Evolutionary conservation across 1,139 yeast species (phyloP), one percentile per base, ranked within the genome.

Genomic region (Lodderomyces margitis): DNA sequence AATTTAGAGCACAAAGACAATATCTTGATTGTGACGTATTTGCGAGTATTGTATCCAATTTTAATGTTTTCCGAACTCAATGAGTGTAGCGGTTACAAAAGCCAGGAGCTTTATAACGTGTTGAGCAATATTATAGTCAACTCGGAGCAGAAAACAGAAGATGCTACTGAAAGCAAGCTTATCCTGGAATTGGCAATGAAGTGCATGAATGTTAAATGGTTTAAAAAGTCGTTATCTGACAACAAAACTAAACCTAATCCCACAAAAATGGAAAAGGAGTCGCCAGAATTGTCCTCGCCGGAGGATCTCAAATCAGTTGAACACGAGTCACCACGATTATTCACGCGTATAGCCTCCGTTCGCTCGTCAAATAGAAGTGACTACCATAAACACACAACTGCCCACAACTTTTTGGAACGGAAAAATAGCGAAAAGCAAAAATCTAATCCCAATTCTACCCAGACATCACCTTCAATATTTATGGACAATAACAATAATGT

Each of bases 21-120:
- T 36, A 54, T 66, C 15, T 66, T 89, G 40, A 74, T 88, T 34
- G 78, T 86, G 50, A 86, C 95, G 0, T 88, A 85, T 53, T 63
- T 91, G 36, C 74, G 95, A 46, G 92, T 89, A 1, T 56, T 91
- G 34, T 74, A 80, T 50, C 95, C 95, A 1, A 62, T 91, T 52
- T 61, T 91, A 34, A 68, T 74, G 46, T 81, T 81, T 51, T 78
- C 95, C 0, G 87, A 84, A 53, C 64, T 88, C 40, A 54, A 52
- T 35, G 74, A 71, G 28, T 33, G 34, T 24, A 69, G 70, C 9
- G 59, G 59, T 10, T 87, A 88, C 59, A 84, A 87, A 53, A 70
- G 64, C 21, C 69, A 67, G 1, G 85, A 81, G 41, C 58, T 89
- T 8, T 52, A 65, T 9, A 70, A 73, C 5, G 61, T 83, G 11